Conservation (phyloP, 257 asterid species). For the Coffea eugenioides region DNA sequence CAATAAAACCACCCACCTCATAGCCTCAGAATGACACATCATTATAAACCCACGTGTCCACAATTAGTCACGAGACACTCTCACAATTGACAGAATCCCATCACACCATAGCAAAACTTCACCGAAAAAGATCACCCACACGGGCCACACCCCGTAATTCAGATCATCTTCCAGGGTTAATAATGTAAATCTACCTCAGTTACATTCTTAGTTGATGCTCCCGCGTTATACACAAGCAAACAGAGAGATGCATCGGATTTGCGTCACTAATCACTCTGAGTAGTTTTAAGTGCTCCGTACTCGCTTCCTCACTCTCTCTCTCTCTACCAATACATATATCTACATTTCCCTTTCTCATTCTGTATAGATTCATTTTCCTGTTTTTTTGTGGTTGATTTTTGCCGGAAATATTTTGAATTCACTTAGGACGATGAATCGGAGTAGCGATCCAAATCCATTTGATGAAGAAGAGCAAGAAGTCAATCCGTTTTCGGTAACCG, state of each 20-base stretch:
- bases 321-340: not conserved
- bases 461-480: constrained; percentile 93
- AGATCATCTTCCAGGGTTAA: not conserved
- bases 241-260: not conserved
- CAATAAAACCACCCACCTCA: not conserved
- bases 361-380: not conserved
- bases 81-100: too few relatives aligned
- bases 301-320: not conserved
- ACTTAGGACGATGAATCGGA: constrained; percentile 55
- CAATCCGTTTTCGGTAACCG: constrained; percentile 96
- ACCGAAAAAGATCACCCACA: not conserved
- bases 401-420: not conserved
- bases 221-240: constrained; percentile 24
- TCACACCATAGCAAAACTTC: not conserved
- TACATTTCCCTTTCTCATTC: too few relatives aligned
- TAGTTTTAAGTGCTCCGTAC: not conserved
- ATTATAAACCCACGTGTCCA: not conserved
- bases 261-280: not conserved
- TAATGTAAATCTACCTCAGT: not conserved
- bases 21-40: not conserved
- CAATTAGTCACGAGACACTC: accelerated
- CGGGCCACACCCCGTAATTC: not conserved
- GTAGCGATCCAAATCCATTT: constrained; percentile 91
- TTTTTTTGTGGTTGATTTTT: too few relatives aligned
- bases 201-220: constrained; percentile 9